These are phyloP conservation scores for Conticribra weissflogii DNA, from an alignment of 108 stramenopile genomes.

Conservation along the genomic window DNA sequence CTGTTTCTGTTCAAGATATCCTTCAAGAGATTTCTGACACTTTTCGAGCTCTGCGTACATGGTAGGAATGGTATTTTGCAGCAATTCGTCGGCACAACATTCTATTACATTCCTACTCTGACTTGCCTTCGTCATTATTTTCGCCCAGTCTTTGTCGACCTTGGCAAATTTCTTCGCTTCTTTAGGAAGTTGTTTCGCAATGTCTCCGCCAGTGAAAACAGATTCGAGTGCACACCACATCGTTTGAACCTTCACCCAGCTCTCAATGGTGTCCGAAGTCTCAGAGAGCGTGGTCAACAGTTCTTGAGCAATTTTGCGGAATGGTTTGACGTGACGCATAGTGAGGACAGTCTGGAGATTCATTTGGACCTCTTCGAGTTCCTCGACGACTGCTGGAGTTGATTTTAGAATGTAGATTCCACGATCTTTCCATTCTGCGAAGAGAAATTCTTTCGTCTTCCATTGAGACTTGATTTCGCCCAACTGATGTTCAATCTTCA, in stretches of 20 bases:
- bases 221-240: constrained; percentile 93
- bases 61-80: constrained; percentile 69
- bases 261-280: constrained; percentile 89
- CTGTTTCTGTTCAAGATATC: constrained; percentile 92
- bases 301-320: constrained; percentile 81
- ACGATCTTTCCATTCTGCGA: constrained; percentile 85
- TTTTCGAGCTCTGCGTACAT: constrained; percentile 93
- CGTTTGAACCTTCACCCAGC: constrained; percentile 91
- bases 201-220: constrained; percentile 93
- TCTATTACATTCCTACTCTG: constrained; percentile 81
- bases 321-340: constrained; percentile 85
- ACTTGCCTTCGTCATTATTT: constrained; percentile 81
- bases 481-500: constrained; percentile 81
- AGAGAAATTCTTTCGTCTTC: constrained; percentile 68
- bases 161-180: constrained; percentile 93
- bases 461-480: constrained; percentile 79
- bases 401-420: constrained; percentile 80
- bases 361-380: constrained; percentile 92
- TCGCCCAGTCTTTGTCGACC: constrained; percentile 92
- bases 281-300: constrained; percentile 77
- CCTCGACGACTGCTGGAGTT: constrained; percentile 82
- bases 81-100: constrained; percentile 78
- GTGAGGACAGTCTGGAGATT: constrained; percentile 89
- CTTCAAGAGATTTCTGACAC: constrained; percentile 91
- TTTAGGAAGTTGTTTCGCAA: constrained; percentile 91